Evolutionary conservation across 1,284 basidiomycete species (phyloP).

Genomic region (Trichosporon sp.): DNA sequence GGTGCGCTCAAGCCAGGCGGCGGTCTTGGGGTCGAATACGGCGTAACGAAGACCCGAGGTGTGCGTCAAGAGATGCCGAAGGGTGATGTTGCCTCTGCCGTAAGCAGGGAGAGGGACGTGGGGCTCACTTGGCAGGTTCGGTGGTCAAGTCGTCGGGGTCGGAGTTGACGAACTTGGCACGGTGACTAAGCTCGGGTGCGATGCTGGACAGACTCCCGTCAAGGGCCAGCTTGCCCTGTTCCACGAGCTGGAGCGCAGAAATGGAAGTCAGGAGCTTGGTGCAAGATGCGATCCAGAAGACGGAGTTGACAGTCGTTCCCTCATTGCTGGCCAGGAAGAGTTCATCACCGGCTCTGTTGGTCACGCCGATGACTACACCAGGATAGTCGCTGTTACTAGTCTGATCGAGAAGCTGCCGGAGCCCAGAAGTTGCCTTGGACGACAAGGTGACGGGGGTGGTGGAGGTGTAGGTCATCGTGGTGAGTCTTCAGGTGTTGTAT

Average conservation of each 20-base stretch:
- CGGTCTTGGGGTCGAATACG: constrained; percentile 32
- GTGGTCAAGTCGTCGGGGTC: constrained; percentile 15
- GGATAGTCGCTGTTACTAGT: neutral
- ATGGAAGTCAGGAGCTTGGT: constrained; percentile 23
- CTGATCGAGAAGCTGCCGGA: neutral
- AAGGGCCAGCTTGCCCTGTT: constrained; percentile 38
- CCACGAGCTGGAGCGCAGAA: constrained; percentile 40
- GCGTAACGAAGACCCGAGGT: constrained; percentile 27
- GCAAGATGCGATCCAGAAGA: constrained; percentile 37
- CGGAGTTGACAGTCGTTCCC: neutral
- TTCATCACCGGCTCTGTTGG: neutral
- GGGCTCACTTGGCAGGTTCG: neutral
- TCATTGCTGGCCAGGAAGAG: neutral
- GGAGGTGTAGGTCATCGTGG: too few species aligned
- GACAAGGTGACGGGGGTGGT: neutral
- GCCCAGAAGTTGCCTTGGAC: neutral
- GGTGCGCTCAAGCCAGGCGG: constrained; percentile 32
- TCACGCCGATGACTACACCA: neutral
- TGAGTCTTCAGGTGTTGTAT: too few species aligned
- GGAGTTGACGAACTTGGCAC: neutral
- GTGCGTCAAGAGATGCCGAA: constrained; percentile 28
- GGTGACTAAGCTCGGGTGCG: constrained; percentile 32
- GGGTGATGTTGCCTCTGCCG: constrained; percentile 19
- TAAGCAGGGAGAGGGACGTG: neutral
- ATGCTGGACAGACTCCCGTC: constrained; percentile 34